phyloP scores from a whole-genome alignment of 495 filamentous ascomycete species.

The Penicillium cataractarum region DNA sequence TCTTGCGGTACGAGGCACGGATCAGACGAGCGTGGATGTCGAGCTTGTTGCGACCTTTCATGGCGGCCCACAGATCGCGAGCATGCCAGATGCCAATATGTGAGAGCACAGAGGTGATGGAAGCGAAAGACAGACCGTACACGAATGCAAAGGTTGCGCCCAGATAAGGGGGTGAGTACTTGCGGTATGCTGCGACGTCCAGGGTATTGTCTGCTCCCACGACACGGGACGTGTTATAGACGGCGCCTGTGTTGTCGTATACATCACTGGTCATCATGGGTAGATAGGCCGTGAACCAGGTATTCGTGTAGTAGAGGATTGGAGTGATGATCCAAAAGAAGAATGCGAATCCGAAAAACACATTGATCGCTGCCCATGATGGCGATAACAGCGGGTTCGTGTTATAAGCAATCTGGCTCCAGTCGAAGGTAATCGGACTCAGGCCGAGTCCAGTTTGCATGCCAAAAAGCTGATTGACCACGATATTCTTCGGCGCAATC shows the following conservation, averaged over 20 bases:
- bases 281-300: constrained; percentile 44
- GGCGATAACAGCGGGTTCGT: constrained; percentile 42
- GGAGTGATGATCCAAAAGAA: constrained; percentile 40
- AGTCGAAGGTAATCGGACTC: constrained; percentile 84
- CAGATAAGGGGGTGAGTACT: constrained; percentile 79
- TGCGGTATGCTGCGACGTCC: constrained; percentile 70
- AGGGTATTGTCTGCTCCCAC: constrained; percentile 72
- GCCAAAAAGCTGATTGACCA: constrained; percentile 76
- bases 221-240: constrained; percentile 78
- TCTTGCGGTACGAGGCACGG: constrained; percentile 70
- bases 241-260: constrained; percentile 78
- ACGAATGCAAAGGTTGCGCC: constrained; percentile 81
- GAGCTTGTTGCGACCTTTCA: constrained; percentile 52
- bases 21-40: constrained; percentile 72
- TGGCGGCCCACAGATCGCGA: constrained; percentile 56
- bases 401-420: constrained; percentile 55
- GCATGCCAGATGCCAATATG: constrained; percentile 64
- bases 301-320: constrained; percentile 43
- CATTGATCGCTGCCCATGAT: constrained; percentile 58
- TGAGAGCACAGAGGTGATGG: constrained; percentile 67
- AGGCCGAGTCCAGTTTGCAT: constrained; percentile 78
- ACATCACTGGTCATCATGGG: constrained; percentile 53
- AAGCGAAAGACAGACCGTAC: constrained; percentile 82
- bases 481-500: constrained; percentile 80
- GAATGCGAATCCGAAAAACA: constrained; percentile 45